These are phyloP conservation scores for Lignosus rhinocerotis DNA, from an alignment of 1,284 basidiomycete species.

Conservation along the genomic window DNA sequence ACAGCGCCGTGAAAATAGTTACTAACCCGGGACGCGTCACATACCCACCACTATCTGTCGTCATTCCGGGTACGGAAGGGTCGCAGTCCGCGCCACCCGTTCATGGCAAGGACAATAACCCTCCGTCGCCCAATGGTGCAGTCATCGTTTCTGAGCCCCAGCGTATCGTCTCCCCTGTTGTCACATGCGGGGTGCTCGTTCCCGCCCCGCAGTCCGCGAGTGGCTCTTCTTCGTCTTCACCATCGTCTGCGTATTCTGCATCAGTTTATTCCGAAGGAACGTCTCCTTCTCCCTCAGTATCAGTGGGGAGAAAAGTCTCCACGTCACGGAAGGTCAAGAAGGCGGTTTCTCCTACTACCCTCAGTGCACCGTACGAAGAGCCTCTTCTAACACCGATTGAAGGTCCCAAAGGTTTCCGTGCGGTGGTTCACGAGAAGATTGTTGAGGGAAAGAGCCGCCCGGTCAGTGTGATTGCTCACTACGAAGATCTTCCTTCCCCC, in stretches of 20 bases:
- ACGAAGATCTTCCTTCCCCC: conserved; percentile 17
- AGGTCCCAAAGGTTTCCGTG: conserved; percentile 28
- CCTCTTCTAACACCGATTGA: conserved; percentile 25
- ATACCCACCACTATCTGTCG: conserved; percentile 18
- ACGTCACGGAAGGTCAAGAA: conserved; percentile 6
- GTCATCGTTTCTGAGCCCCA: conserved; percentile 26
- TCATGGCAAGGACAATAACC: neutral
- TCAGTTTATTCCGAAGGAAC: conserved; percentile 17
- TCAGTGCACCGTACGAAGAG: conserved; percentile 18
- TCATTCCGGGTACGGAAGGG: conserved; percentile 7
- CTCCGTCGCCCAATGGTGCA: conserved; percentile 21
- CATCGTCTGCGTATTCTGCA: conserved; percentile 16
- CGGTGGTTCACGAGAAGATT: conserved; percentile 35
- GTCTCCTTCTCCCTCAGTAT: conserved; percentile 13
- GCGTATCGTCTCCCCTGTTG: conserved; percentile 20
- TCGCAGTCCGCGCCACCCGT: conserved; percentile 5
- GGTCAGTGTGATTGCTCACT: conserved; percentile 17
- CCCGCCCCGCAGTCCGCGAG: conserved; percentile 17
- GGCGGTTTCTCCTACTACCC: conserved; percentile 6
- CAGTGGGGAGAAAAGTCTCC: conserved; percentile 15
- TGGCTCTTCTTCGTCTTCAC: conserved; percentile 15
- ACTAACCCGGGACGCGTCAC: conserved; percentile 9
- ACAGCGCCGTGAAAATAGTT: conserved; percentile 7
- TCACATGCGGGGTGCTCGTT: conserved; percentile 22
- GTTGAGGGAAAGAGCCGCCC: conserved; percentile 22